A percentile compares a stretch with the other conserved stretches of the same genome.
Conservation (phyloP, 352 stramenopile species). For the Globisporangium nagaii region DNA sequence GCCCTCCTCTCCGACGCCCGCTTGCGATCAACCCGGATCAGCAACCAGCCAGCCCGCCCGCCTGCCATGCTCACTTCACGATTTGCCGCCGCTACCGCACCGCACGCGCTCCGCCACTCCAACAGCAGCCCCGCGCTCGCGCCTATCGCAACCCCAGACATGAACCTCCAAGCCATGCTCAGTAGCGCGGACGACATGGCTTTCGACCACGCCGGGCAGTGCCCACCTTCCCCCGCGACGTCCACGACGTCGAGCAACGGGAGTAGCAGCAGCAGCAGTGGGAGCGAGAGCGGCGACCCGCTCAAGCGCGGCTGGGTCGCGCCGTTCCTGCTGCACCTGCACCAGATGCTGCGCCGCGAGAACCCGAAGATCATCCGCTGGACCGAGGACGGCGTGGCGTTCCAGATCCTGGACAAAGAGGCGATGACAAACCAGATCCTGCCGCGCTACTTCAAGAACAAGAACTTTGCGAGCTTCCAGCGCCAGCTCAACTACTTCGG, state of each 20-base stretch:
- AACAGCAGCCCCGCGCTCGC: constrained; percentile 14
- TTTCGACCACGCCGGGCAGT: constrained; percentile 8
- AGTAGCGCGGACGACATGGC: constrained; percentile 8
- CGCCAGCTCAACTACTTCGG: constrained; percentile 95
- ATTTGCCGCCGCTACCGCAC: constrained; percentile 2
- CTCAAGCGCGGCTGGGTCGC: constrained; percentile 71
- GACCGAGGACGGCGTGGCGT: constrained; percentile 67
- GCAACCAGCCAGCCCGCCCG: neutral
- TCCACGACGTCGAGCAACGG: constrained; percentile 24
- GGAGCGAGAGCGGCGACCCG: constrained; percentile 12
- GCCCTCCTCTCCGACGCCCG: neutral
- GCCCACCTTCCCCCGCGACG: constrained; percentile 29
- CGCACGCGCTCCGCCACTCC: neutral
- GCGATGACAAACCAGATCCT: constrained; percentile 86
- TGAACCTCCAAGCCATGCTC: constrained; percentile 50
- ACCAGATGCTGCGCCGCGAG: constrained; percentile 81
- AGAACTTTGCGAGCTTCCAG: constrained; percentile 94
- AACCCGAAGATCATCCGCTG: constrained; percentile 77
- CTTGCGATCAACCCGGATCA: neutral
- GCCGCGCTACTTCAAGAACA: constrained; percentile 94
- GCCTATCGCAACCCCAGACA: constrained; percentile 3
- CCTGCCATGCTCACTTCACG: constrained; percentile 8
- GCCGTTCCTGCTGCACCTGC: constrained; percentile 80
- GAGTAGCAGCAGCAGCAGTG: constrained; percentile 20
- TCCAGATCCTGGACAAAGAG: constrained; percentile 84